A percentile compares a stretch with the other conserved stretches of the same genome.
Evolutionary conservation across 1,139 yeast genomes (phyloP).

Genomic region (Geotrichum candidum): DNA sequence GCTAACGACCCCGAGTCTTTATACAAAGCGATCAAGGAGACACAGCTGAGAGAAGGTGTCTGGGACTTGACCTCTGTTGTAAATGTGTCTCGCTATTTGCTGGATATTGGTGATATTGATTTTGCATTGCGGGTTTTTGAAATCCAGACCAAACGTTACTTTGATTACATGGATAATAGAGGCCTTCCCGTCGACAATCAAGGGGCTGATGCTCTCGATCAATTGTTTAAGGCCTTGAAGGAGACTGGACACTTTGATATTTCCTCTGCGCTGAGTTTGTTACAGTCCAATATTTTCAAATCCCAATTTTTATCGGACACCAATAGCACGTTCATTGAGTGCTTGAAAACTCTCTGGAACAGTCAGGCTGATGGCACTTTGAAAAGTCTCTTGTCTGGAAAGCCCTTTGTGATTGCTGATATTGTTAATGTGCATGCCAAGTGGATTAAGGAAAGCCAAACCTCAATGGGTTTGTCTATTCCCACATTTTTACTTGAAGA

Average conservation of each 20-base stretch:
- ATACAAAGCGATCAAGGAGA: constrained; percentile 31
- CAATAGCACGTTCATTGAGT: constrained; percentile 21
- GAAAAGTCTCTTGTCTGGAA: background rate
- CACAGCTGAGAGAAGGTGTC: constrained; percentile 28
- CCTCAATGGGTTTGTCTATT: constrained; percentile 22
- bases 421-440: constrained; percentile 22
- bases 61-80: constrained; percentile 34
- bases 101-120: constrained; percentile 20
- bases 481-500: constrained; percentile 21
- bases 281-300: constrained; percentile 24
- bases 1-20: constrained; percentile 22
- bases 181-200: constrained; percentile 8
- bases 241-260: constrained; percentile 15
- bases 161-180: constrained; percentile 1
- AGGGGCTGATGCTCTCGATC: constrained; percentile 20
- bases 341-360: constrained; percentile 23
- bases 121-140: constrained; percentile 25
- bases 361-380: constrained; percentile 10
- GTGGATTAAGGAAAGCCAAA: constrained; percentile 26
- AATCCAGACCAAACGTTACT: constrained; percentile 21
- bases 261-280: constrained; percentile 19
- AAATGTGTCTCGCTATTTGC: constrained; percentile 23
- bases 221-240: constrained; percentile 17
- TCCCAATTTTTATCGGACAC: constrained; percentile 23
- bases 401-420: constrained; percentile 19